Conservation (phyloP, 352 stramenopile genomes). For the Phytophthora tentaculata region DNA sequence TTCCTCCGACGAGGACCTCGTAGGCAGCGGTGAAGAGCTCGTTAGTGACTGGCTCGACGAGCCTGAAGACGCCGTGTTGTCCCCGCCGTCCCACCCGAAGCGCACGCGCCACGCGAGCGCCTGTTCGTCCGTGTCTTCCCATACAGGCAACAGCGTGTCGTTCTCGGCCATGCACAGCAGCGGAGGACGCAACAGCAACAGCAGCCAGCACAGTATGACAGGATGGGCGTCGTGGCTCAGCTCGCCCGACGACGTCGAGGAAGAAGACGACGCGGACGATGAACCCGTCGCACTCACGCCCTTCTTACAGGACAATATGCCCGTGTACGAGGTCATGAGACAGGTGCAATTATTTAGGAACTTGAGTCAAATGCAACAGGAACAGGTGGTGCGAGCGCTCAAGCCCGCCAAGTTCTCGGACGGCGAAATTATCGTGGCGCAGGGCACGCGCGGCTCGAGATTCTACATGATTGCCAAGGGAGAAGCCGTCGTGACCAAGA, state of each 20-base stretch:
- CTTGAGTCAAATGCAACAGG: conserved; percentile 87
- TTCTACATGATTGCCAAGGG: conserved; percentile 93
- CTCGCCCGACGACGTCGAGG: conserved; percentile 65
- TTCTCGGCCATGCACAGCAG: conserved; percentile 46
- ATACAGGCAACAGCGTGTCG: conserved; percentile 41
- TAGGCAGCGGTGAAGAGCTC: conserved; percentile 54
- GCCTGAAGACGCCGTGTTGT: conserved; percentile 63
- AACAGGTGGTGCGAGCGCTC: conserved; percentile 85
- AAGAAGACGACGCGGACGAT: conserved; percentile 73
- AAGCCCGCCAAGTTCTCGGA: conserved; percentile 88
- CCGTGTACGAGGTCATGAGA: conserved; percentile 89
- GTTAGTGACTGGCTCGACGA: conserved; percentile 85
- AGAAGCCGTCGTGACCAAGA: conserved; percentile 88
- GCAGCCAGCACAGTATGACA: conserved; percentile 66
- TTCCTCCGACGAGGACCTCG: conserved; percentile 48
- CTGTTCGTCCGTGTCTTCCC: conserved; percentile 64
- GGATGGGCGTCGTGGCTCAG: conserved; percentile 73
- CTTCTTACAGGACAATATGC: conserved; percentile 86
- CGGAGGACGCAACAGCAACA: conserved; percentile 49
- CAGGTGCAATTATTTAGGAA: conserved; percentile 90
- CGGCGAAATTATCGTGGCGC: conserved; percentile 85
- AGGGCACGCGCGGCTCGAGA: conserved; percentile 81
- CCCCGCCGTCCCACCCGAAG: conserved; percentile 43
- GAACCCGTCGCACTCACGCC: conserved; percentile 70
- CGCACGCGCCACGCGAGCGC: conserved; percentile 40